Evolutionary conservation across 1,284 basidiomycete species (phyloP).

Genomic region (Heimioporus retisporus): DNA sequence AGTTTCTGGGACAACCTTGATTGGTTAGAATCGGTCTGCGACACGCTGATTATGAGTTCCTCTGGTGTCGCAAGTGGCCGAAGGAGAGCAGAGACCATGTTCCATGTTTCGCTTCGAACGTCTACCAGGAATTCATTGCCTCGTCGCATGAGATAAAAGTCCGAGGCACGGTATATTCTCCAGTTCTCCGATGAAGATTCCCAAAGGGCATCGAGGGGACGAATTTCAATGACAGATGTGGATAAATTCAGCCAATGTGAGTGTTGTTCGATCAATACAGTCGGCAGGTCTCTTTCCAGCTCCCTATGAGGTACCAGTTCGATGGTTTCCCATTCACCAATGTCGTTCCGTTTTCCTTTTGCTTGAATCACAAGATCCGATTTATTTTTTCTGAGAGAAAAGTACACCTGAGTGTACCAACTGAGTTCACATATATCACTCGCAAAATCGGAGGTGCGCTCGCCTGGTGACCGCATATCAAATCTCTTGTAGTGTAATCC

Average conservation of each 20-base stretch:
- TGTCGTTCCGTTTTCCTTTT: conserved; percentile 1
- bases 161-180: conserved; percentile 4
- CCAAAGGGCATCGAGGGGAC: conserved; percentile 39
- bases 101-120: neutral
- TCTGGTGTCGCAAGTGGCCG: neutral
- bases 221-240: neutral
- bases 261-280: neutral
- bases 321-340: conserved; percentile 21
- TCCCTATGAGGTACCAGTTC: conserved; percentile 50
- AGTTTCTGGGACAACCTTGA: neutral
- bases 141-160: neutral
- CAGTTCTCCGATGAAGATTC: conserved; percentile 26
- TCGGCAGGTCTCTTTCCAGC: conserved; percentile 49
- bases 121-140: neutral
- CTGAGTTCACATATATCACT: neutral
- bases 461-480: conserved; percentile 18
- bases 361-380: conserved; percentile 44
- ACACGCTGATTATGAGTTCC: neutral
- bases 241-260: neutral
- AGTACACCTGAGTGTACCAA: conserved; percentile 36
- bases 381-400: conserved; percentile 33
- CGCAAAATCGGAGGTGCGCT: neutral
- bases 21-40: neutral
- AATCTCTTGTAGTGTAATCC: conserved; percentile 35
- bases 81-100: neutral